Evolutionary conservation across 345 rosid species (phyloP).

Genomic region (Lepidium aucheri): DNA sequence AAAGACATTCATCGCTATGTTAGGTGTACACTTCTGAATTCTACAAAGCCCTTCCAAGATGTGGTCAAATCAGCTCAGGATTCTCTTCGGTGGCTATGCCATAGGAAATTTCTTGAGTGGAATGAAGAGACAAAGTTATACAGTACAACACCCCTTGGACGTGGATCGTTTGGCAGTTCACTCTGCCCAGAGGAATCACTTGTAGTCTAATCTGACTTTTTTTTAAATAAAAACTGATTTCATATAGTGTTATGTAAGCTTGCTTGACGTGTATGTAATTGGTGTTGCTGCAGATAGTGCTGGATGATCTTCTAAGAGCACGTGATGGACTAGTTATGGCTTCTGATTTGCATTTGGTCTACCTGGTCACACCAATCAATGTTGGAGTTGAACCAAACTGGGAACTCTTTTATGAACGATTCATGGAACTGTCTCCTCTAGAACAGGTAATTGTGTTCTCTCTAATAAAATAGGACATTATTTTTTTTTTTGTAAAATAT

Average conservation of each 20-base stretch:
- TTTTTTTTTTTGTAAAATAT: background rate
- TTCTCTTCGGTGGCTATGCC: slow-evolving; percentile 97
- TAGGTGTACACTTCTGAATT: slow-evolving; percentile 92
- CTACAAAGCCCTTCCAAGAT: slow-evolving; percentile 85
- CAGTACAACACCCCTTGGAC: slow-evolving; percentile 83
- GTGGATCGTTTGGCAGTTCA: slow-evolving; percentile 97
- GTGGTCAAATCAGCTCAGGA: slow-evolving; percentile 98
- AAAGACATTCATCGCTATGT: slow-evolving; percentile 90
- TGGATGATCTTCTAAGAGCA: slow-evolving; percentile 94
- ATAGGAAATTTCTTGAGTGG: slow-evolving; percentile 86
- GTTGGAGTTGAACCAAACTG: slow-evolving; percentile 95
- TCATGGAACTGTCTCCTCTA: slow-evolving; percentile 76
- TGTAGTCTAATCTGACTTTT: slow-evolving; percentile 35
- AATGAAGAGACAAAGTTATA: slow-evolving; percentile 87
- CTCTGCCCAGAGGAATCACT: slow-evolving; percentile 98
- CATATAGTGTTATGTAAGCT: background rate
- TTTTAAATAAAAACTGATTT: background rate
- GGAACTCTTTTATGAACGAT: slow-evolving; percentile 85
- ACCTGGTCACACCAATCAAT: slow-evolving; percentile 82
- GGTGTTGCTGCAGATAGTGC: slow-evolving; percentile 59
- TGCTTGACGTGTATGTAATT: slow-evolving; percentile 13
- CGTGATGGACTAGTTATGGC: slow-evolving; percentile 97
- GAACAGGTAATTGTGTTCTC: slow-evolving; percentile 59
- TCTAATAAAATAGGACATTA: background rate
- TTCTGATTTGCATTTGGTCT: slow-evolving; percentile 93